Conservation (phyloP, 176 grass and related monocot genomes). For the Avena atlantica region DNA sequence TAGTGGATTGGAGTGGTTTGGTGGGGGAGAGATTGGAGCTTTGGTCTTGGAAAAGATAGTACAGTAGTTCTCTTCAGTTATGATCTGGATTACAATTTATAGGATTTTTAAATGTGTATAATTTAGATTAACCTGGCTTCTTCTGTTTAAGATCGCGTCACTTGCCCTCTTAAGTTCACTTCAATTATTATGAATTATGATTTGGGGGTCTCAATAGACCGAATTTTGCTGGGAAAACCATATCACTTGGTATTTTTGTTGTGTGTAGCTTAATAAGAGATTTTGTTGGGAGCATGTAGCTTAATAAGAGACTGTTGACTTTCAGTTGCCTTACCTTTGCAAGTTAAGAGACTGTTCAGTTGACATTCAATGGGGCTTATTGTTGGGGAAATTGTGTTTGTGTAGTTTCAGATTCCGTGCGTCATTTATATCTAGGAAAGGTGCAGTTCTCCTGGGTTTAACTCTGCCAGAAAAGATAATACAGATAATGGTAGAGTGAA, state of each 20-base stretch:
- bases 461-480: background rate
- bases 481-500: background rate
- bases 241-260: background rate
- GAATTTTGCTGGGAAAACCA: background rate
- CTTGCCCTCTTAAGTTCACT: background rate
- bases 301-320: background rate
- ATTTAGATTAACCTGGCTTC: background rate
- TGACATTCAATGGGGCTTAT: background rate
- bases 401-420: background rate
- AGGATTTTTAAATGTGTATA: background rate
- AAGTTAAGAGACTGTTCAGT: background rate
- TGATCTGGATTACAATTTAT: conserved; percentile 5
- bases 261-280: background rate
- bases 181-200: conserved; percentile 26
- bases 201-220: background rate
- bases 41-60: conserved; percentile 25
- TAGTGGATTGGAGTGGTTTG: conserved; percentile 33
- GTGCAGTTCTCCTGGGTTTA: conserved; percentile 17
- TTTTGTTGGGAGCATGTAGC: background rate
- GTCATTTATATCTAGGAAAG: conserved; percentile 2
- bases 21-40: conserved; percentile 23
- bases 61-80: background rate
- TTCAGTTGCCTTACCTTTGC: background rate
- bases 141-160: conserved; percentile 5
- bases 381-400: background rate